phyloP scores from a whole-genome alignment of 2,329 filamentous ascomycete species.

The Biscogniauxia sp. region DNA sequence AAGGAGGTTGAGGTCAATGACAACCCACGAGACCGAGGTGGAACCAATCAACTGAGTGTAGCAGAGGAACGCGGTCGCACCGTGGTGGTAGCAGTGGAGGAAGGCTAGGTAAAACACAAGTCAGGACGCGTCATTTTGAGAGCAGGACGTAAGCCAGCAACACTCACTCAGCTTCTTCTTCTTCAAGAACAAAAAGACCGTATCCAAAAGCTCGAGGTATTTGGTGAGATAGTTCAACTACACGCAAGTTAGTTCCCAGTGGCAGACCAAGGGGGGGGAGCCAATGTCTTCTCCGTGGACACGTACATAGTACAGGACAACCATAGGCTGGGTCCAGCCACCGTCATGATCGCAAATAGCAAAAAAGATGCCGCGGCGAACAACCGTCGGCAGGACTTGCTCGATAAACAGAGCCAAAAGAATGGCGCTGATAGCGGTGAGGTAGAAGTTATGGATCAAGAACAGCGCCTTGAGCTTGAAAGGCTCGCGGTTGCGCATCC shows the following conservation, averaged over 20 bases:
- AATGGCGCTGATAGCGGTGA: conserved; percentile 79
- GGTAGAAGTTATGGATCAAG: conserved; percentile 94
- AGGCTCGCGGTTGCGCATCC: conserved; percentile 83
- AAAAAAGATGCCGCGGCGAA: conserved; percentile 79
- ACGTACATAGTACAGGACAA: conserved; percentile 95
- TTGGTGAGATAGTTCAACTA: conserved; percentile 98
- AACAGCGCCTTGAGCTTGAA: conserved; percentile 88
- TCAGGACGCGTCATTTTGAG: not conserved
- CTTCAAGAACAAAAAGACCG: conserved; percentile 96
- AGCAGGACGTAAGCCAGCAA: not conserved
- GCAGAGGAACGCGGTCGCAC: conserved; percentile 93
- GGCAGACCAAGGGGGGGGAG: not conserved
- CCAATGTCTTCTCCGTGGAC: not conserved
- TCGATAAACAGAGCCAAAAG: conserved; percentile 86
- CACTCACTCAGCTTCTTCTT: conserved; percentile 90
- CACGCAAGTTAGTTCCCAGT: not conserved
- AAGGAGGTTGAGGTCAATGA: conserved; percentile 85
- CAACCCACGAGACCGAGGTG: conserved; percentile 92
- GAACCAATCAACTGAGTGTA: conserved; percentile 94
- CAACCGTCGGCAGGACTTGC: conserved; percentile 82
- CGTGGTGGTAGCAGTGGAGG: conserved; percentile 98
- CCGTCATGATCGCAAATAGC: conserved; percentile 79
- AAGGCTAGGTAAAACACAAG: conserved; percentile 56
- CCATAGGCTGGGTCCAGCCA: conserved; percentile 90
- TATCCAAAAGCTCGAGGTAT: conserved; percentile 93